These are phyloP conservation scores for Microglena sp. DNA, from an alignment of 139 green algal genomes.

Conservation along the genomic window DNA sequence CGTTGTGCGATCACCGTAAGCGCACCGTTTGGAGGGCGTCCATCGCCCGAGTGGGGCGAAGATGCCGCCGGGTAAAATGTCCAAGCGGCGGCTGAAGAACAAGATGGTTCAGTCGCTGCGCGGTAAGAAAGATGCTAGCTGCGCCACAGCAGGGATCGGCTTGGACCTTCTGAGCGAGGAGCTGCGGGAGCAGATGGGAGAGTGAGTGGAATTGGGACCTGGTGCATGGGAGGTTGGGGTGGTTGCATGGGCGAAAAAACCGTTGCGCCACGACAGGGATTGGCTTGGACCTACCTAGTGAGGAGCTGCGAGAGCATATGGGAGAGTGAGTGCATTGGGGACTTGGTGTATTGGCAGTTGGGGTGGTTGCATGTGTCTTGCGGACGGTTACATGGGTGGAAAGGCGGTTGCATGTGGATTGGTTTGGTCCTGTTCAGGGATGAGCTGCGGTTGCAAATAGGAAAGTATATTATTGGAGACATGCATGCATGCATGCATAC, in stretches of 20 bases:
- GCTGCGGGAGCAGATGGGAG: not conserved
- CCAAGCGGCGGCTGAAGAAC: no score
- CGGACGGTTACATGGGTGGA: no score
- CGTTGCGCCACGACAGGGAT: no score
- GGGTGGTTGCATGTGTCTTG: not conserved
- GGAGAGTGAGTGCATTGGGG: not conserved
- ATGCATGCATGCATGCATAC: no score
- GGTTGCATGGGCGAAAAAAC: not conserved
- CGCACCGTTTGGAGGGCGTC: no score
- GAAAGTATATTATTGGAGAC: no score
- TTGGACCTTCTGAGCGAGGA: constrained; percentile 5
- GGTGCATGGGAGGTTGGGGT: not conserved
- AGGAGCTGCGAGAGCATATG: constrained; percentile 1
- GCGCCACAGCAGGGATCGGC: no score
- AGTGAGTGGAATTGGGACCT: not conserved
- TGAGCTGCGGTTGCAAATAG: not conserved
- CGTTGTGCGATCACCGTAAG: no score
- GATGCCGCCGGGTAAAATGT: no score
- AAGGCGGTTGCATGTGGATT: not conserved
- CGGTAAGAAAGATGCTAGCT: no score
- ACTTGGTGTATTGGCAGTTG: not conserved
- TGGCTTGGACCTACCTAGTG: not conserved
- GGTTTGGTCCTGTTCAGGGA: not conserved
- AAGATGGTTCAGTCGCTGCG: no score
- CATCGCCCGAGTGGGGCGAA: no score